Evolutionary conservation across 1,284 basidiomycete genomes (phyloP).

Genomic region (Meripilus lineatus): DNA sequence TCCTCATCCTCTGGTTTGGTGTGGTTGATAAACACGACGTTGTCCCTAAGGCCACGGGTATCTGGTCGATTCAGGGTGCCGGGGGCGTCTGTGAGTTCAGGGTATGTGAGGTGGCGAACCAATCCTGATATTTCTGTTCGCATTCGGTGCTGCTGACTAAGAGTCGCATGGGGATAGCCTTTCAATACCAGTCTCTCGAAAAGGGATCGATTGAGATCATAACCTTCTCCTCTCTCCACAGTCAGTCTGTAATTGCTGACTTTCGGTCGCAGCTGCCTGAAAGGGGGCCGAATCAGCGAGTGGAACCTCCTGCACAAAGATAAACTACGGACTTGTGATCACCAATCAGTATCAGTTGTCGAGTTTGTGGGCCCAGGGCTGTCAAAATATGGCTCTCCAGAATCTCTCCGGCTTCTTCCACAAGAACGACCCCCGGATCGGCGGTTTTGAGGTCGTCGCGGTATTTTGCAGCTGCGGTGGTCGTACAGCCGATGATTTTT

Average conservation of each 20-base stretch:
- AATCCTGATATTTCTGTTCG: slow-evolving; percentile 61
- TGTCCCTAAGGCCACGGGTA: slow-evolving; percentile 48
- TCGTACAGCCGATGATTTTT: slow-evolving; percentile 63
- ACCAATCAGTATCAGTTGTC: slow-evolving; percentile 59
- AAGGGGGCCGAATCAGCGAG: background rate
- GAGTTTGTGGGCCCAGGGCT: slow-evolving; percentile 40
- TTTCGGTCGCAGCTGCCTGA: slow-evolving; percentile 64
- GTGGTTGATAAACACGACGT: slow-evolving; percentile 59
- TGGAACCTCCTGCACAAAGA: slow-evolving; percentile 2
- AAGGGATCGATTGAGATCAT: slow-evolving; percentile 56
- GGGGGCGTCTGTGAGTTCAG: slow-evolving; percentile 51
- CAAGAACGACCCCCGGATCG: slow-evolving; percentile 46
- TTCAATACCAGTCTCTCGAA: slow-evolving; percentile 64
- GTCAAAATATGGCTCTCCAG: slow-evolving; percentile 62
- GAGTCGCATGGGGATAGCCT: slow-evolving; percentile 53
- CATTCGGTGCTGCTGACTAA: slow-evolving; percentile 63
- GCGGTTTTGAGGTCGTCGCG: slow-evolving; percentile 39
- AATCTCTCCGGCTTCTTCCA: slow-evolving; percentile 71
- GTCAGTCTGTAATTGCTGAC: slow-evolving; percentile 58
- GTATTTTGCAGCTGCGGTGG: slow-evolving; percentile 63
- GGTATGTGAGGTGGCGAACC: slow-evolving; percentile 57
- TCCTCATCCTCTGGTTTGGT: slow-evolving; percentile 49
- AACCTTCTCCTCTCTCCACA: slow-evolving; percentile 61
- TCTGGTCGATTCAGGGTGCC: slow-evolving; percentile 42
- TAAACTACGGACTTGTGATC: slow-evolving; percentile 54